phyloP scores from a whole-genome alignment of 2,329 filamentous ascomycete genomes.

The Claviceps quebecensis region DNA sequence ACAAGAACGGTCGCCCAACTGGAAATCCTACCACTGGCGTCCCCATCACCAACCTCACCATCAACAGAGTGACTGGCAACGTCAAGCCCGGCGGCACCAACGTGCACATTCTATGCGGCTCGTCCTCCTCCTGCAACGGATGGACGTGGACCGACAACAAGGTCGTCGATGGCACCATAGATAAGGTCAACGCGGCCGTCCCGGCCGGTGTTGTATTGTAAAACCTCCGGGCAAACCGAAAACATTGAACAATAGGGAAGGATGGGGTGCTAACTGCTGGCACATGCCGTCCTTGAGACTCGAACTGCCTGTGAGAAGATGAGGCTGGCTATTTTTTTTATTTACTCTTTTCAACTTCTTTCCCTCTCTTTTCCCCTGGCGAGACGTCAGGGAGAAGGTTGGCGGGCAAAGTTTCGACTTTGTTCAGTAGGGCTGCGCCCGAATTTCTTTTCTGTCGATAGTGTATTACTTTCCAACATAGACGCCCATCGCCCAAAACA shows the following conservation, averaged over 20 bases:
- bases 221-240: background rate
- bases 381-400: background rate
- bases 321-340: background rate
- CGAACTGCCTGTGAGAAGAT: background rate
- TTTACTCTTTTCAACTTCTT: background rate
- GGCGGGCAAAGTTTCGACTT: background rate
- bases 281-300: background rate
- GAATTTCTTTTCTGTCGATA: background rate
- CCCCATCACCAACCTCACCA: slow-evolving; percentile 36
- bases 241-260: background rate
- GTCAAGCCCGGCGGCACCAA: background rate
- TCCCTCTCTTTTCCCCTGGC: background rate
- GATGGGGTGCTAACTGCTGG: background rate
- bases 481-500: too few relatives aligned
- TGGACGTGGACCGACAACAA: background rate
- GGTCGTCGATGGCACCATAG: background rate
- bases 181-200: background rate
- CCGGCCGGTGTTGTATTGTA: slow-evolving; percentile 5
- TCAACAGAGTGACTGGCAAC: slow-evolving; percentile 14
- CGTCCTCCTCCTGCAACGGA: background rate
- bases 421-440: background rate
- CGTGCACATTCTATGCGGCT: background rate
- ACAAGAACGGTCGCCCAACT: slow-evolving; percentile 31
- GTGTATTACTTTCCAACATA: background rate
- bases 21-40: slow-evolving; percentile 33